Evolutionary conservation across 176 grass and related monocot species (phyloP), one percentile per base, ranked within the genome.

Genomic region (Aegilops tauschii): DNA sequence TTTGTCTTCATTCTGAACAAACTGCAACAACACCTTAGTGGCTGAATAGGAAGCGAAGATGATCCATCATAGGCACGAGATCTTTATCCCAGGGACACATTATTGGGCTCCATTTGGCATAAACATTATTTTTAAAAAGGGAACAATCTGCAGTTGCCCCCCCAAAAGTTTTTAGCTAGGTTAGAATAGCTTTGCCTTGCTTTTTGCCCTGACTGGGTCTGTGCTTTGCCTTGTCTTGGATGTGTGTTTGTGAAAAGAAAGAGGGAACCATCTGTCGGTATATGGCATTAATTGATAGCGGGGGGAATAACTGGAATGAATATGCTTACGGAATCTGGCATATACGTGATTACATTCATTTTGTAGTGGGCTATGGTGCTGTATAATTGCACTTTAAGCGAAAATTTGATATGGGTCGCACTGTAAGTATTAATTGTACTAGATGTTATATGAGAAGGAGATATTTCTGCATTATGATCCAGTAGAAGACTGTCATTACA

Each of bases 31-130:
- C 13, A 65, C 42, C 12, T 73, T 71, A 61, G 12, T 37, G 61
- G 7, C n/a, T 59, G 71, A 59, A 13, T 25, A 80, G 35, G 76
- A 86, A 83, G 27, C 30, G 79, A 79, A 91, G 81, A 83, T 92
- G 95, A 90, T 97, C 93, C 42, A 95, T 92, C 86, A 91, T 94
- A 59, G 95, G 92, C 61, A 8, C 27, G 4, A 4, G 21, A 28
- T 11, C 3, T 65, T 65, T 65, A 10, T 91, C 42, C 75, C 77
- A 47, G 94, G 82, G 77, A 94, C 90, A 63, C 92, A 91, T n/a
- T 92, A 44, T 92, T 84, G 92, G 86, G 5, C 91, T 87, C 88
- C 90, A 82, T 73, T 83, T 61, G 27, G 1, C 17, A 68, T 3
- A 17, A 30, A 32, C 87, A 77, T 32, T 65, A 61, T 29, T 23